Evolutionary conservation across 2,329 filamentous ascomycete species (phyloP), one percentile per base, ranked within the genome.

Genomic region (Neobulgaria alba): DNA sequence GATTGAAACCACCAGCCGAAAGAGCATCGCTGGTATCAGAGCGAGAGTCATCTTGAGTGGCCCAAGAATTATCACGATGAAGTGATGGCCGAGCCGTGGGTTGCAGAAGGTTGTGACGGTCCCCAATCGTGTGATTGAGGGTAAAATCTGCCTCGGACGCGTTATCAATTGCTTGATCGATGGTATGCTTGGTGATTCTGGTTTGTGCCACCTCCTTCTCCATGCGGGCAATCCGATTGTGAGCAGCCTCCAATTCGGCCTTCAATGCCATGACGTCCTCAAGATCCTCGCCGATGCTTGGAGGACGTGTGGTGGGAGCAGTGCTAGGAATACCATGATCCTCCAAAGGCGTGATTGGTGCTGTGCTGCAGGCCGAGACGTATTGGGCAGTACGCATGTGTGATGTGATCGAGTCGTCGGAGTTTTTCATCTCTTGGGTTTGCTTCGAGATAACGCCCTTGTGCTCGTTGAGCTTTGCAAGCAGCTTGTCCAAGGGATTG

Each of bases 401-500:
- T 14, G 49, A 41, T 35, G 43, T 42, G 21, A 43, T 39, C 10
- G 59, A 55, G 14, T 58, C 57, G 3, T 49, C 48, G 17, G 51
- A 49, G 29, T 30, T 38, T 39, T 70, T 72, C 32, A 75, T 57
- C 38, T 68, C 67, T 42, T 75, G 67, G 46, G 72, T 73, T 56
- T 82, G 77, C 59, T 76, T 71, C 37, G 67, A 68, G 36, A 81
- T 62, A n/a, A 69, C 59, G 32, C 67, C 66, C 55, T 82, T 76
- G 55, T 87, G 82, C 59, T 88, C 79, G n/a, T 77, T 76, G 35
- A 90, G 70, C 57, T 80, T 83, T 41, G 81, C 76, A 49, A 88
- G 67, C 38, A 88, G 74, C 45, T 79, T 79, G 54, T 92, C 85
- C 69, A 89, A 77, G 7, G 72, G 68, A 41, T 69, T 72, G 20